Percentiles rank a stretch among this genome's conserved stretches.
phyloP scores from a whole-genome alignment of 768 basidiomycete species.

The Lanmaoa pseudosensibilis region DNA sequence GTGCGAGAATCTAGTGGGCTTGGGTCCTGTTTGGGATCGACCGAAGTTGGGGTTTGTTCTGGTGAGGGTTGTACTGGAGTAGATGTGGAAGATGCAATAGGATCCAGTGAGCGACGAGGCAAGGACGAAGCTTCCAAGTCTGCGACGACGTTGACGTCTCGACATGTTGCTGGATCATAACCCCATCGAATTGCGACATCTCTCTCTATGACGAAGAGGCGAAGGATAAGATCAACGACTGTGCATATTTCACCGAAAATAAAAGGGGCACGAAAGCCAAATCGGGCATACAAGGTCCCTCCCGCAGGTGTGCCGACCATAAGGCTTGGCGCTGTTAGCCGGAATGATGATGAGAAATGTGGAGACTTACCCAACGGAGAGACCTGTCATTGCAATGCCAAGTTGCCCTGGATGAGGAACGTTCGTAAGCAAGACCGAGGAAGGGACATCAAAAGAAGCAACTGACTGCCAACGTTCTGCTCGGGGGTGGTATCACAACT shows the following conservation, averaged over 20 bases:
- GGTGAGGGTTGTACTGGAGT: not conserved
- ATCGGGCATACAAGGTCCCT: constrained; percentile 50
- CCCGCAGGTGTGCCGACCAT: constrained; percentile 59
- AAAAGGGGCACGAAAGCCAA: constrained; percentile 63
- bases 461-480: constrained; percentile 48
- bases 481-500: constrained; percentile 60
- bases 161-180: constrained; percentile 38
- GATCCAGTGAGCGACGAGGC: not conserved
- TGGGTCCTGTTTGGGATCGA: not conserved
- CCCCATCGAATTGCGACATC: constrained; percentile 51
- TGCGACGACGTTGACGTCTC: not conserved
- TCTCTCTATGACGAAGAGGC: constrained; percentile 58
- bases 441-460: not conserved
- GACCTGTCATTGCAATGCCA: constrained; percentile 58
- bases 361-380: constrained; percentile 49
- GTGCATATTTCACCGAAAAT: constrained; percentile 50
- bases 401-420: constrained; percentile 46
- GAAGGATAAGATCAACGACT: constrained; percentile 50
- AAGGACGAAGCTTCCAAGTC: constrained; percentile 10
- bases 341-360: not conserved
- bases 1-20: not conserved
- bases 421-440: not conserved
- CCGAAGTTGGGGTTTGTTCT: not conserved
- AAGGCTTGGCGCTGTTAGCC: constrained; percentile 34
- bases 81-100: not conserved